A percentile compares a stretch with the other conserved stretches of the same genome.
Conservation (phyloP, 2,329 filamentous ascomycete species). For the Aspergillus fructus region DNA sequence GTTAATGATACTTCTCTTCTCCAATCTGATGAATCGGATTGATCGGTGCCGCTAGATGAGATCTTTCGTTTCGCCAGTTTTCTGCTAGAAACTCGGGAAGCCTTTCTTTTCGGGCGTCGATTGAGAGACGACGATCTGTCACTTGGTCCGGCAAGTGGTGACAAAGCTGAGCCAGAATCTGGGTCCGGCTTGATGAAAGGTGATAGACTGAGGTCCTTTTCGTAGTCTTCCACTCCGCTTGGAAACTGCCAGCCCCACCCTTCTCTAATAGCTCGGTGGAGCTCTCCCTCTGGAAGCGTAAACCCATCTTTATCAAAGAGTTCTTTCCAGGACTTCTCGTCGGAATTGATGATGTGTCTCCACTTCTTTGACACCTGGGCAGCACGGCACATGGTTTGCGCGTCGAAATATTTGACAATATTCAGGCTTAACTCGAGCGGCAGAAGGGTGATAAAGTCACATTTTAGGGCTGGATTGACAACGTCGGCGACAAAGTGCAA, state of each 20-base stretch:
- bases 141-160: conserved; percentile 24
- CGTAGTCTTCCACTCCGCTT: conserved; percentile 69
- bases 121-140: conserved; percentile 26
- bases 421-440: conserved; percentile 85
- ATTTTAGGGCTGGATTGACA: conserved; percentile 91
- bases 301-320: conserved; percentile 84
- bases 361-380: conserved; percentile 93
- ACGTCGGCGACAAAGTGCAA: conserved; percentile 85
- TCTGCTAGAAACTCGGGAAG: conserved; percentile 45
- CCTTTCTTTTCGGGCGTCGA: conserved; percentile 49
- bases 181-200: conserved; percentile 39
- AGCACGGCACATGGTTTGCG: conserved; percentile 81
- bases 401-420: conserved; percentile 81
- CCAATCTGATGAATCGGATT: conserved; percentile 45
- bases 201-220: conserved; percentile 72
- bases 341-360: conserved; percentile 85
- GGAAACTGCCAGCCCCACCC: conserved; percentile 99
- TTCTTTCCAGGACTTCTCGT: conserved; percentile 95
- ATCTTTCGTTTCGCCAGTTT: conserved; percentile 60
- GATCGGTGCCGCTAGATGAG: conserved; percentile 44
- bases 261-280: conserved; percentile 80
- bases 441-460: conserved; percentile 82
- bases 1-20: conserved; percentile 53
- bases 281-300: conserved; percentile 72
- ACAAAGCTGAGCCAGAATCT: conserved; percentile 27